Evolutionary conservation across 352 stramenopile species (phyloP), one percentile per base, ranked within the genome.

Genomic region (Phytopythium kandeliae): DNA sequence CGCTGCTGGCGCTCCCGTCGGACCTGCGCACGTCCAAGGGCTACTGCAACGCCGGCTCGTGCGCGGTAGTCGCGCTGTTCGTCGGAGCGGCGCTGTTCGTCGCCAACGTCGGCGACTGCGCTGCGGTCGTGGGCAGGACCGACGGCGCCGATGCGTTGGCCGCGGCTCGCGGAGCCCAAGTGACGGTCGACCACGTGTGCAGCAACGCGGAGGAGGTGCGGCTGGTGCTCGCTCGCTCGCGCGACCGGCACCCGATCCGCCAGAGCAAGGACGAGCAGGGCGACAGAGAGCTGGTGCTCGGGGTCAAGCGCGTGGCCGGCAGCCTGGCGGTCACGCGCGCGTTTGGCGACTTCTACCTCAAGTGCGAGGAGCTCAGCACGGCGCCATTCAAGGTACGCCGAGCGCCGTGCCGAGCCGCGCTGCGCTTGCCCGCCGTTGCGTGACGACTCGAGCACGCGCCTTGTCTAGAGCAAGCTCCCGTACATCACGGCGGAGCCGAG

Each of bases 331-430:
- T 98, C 25, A 98, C 92, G 7, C 74, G 89, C 51, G 92, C 92
- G 1, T 84, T 98, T 37, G 92, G 92, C 16, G 92, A 98, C 60
- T 95, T 94, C 19, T 98, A 98, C 42, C 69, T 98, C 11, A 98
- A 98, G 58, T 96, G 79, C 40, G 85, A 91, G 56, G 70, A 91
- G 22, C 62, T 98, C n/a, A 96, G 84, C 41, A 93, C 89, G 13
- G 73, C 83, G 48, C 92, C 89, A 8, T 97, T 97, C 62, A 97
- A 97, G 70, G 70, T 86, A 22, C 28, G 28, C 4, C 9, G 28
- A 9, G 28, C 28, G 28, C n/a, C n/a, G n/a, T n/a, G n/a, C n/a
- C n/a, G n/a, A 42, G 21, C 2, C 33, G 10, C 26, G 9, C 7
- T 46, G 9, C n/a, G n/a, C n/a, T n/a, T n/a, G n/a, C n/a, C n/a